A percentile compares a stretch with the other conserved stretches of the same genome.
Conservation (phyloP, 805 yeast genomes). For the Barnettozyma wickerhamii region DNA sequence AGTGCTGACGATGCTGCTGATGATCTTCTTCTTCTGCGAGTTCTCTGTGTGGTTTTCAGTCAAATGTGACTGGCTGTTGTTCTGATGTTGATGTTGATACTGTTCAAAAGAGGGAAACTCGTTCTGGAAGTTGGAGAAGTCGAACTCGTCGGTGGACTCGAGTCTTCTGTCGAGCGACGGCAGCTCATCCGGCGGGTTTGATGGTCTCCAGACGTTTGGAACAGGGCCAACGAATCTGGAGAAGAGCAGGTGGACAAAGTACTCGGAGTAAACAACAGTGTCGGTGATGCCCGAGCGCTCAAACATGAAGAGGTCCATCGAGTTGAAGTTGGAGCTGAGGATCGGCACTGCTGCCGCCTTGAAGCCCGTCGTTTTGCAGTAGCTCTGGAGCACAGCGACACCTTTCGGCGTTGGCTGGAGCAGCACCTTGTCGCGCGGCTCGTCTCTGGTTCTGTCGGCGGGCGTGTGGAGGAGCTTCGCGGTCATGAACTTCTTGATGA, state of each 20-base stretch:
- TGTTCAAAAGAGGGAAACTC: slow-evolving; percentile 7
- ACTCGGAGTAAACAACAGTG: slow-evolving; percentile 54
- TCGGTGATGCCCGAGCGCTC: slow-evolving; percentile 62
- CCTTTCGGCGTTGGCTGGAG: slow-evolving; percentile 94
- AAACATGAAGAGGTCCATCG: slow-evolving; percentile 65
- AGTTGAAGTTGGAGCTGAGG: slow-evolving; percentile 55
- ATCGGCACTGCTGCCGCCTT: slow-evolving; percentile 39
- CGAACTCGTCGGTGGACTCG: slow-evolving; percentile 31
- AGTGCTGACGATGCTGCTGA: neutral
- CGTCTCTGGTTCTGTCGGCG: slow-evolving; percentile 58
- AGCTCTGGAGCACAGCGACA: slow-evolving; percentile 59
- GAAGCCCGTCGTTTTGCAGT: slow-evolving; percentile 54
- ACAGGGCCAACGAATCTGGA: slow-evolving; percentile 53
- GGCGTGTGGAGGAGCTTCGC: slow-evolving; percentile 73
- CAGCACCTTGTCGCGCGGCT: slow-evolving; percentile 37
- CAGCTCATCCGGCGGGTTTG: slow-evolving; percentile 45
- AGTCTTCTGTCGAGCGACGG: slow-evolving; percentile 33
- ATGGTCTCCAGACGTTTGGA: slow-evolving; percentile 70
- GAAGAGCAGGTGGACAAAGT: slow-evolving; percentile 63
- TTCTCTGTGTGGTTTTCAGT: neutral
- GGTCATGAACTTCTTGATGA: slow-evolving; percentile 49
- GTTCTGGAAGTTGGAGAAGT: slow-evolving; percentile 28
- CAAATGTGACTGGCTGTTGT: too few species aligned
- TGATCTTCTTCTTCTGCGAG: neutral
- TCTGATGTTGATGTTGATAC: slow-evolving; percentile 3